phyloP scores from a whole-genome alignment of 305 asterid genomes.

The Plantago rigida region DNA sequence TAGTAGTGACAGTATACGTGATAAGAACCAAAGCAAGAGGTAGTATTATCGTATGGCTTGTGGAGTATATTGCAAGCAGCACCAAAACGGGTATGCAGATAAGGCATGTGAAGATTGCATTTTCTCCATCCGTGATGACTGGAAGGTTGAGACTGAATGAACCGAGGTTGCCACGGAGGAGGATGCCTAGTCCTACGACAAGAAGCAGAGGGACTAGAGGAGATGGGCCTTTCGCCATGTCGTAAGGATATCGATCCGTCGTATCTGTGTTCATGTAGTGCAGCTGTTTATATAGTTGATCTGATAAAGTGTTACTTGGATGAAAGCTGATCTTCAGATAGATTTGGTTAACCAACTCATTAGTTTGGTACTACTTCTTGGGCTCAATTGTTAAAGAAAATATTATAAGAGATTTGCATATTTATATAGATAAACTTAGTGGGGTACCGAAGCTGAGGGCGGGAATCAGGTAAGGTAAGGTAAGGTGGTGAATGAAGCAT shows the following conservation, averaged over 20 bases:
- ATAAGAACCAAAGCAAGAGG: slow-evolving; percentile 39
- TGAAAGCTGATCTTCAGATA: slow-evolving; percentile 26
- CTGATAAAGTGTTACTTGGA: slow-evolving; percentile 1
- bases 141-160: slow-evolving; percentile 29
- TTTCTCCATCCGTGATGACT: slow-evolving; percentile 35
- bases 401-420: slow-evolving; percentile 7
- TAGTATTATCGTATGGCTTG: slow-evolving; percentile 31
- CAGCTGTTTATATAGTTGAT: not conserved
- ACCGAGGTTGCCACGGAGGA: slow-evolving; percentile 41
- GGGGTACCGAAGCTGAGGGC: not conserved
- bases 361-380: slow-evolving; percentile 31
- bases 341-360: slow-evolving; percentile 37
- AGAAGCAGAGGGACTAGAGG: slow-evolving; percentile 55
- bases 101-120: slow-evolving; percentile 30
- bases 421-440: slow-evolving; percentile 5
- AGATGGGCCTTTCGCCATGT: slow-evolving; percentile 52
- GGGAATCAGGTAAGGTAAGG: not conserved
- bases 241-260: not conserved
- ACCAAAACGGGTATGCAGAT: slow-evolving; percentile 36
- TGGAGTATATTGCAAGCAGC: slow-evolving; percentile 32
- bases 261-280: slow-evolving; percentile 26
- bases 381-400: slow-evolving; percentile 24
- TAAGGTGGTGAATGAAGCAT: slow-evolving; percentile 1
- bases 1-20: slow-evolving; percentile 37
- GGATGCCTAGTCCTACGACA: slow-evolving; percentile 43